phyloP scores from a whole-genome alignment of 2,329 filamentous ascomycete species.

The Hortaea sp. region DNA sequence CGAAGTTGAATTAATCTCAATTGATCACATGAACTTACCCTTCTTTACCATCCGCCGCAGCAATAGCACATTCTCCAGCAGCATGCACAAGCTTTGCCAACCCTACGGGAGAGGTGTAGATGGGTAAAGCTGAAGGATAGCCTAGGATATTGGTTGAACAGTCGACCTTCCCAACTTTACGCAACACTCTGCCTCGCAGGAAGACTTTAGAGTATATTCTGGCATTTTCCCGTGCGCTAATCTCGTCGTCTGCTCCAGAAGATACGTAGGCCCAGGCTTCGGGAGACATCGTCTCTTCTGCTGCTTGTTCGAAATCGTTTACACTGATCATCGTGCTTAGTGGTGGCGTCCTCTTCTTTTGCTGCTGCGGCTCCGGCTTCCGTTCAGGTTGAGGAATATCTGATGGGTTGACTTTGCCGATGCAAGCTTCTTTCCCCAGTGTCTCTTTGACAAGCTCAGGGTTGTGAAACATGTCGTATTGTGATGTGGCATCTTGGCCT shows the following conservation, averaged over 20 bases:
- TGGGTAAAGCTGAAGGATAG: conserved; percentile 18
- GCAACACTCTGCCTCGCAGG: conserved; percentile 35
- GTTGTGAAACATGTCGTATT: conserved; percentile 43
- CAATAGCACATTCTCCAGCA: conserved; percentile 23
- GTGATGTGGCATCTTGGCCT: conserved; percentile 43
- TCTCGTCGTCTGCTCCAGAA: conserved; percentile 38
- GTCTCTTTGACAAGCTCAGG: conserved; percentile 30
- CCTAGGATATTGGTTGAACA: conserved; percentile 24
- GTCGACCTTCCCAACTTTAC: conserved; percentile 26
- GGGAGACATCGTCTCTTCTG: conserved; percentile 23
- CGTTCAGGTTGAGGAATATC: background rate
- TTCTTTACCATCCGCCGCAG: conserved; percentile 15
- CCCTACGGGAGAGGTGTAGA: conserved; percentile 26
- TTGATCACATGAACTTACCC: conserved; percentile 1
- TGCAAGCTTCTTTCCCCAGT: conserved; percentile 30
- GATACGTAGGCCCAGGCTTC: conserved; percentile 35
- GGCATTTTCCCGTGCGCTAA: conserved; percentile 32
- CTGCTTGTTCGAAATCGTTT: conserved; percentile 34
- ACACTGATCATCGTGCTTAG: conserved; percentile 36
- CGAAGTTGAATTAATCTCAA: too few species aligned
- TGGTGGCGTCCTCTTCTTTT: conserved; percentile 31
- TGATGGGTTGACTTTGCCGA: conserved; percentile 14
- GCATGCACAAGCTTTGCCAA: conserved; percentile 24
- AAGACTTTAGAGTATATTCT: conserved; percentile 31
- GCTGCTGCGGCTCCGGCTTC: conserved; percentile 11